Evolutionary conservation across 768 basidiomycete genomes (phyloP).

Genomic region (Pleurotus giganteus): DNA sequence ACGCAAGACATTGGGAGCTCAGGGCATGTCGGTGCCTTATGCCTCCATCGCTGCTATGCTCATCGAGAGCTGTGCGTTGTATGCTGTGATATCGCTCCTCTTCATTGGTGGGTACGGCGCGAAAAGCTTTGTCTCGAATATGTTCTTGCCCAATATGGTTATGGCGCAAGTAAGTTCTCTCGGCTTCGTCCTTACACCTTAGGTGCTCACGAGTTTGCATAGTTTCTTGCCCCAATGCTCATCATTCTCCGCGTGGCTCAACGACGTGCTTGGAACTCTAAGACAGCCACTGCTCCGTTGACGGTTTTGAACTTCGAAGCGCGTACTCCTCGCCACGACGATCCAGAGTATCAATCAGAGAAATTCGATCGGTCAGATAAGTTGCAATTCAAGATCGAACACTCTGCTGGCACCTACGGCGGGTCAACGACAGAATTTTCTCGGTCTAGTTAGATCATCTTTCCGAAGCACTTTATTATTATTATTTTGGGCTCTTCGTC

Average conservation of each 20-base stretch:
- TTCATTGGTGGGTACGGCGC: conserved; percentile 23
- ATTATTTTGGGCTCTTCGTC: neutral
- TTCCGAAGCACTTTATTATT: neutral
- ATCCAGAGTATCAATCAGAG: conserved; percentile 7
- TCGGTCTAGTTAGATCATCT: neutral
- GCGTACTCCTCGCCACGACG: neutral
- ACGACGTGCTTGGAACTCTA: conserved; percentile 12
- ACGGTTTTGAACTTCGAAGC: conserved; percentile 10
- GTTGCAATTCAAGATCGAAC: conserved; percentile 2
- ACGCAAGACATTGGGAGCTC: conserved; percentile 18
- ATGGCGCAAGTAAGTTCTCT: conserved; percentile 9
- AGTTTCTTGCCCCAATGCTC: conserved; percentile 13
- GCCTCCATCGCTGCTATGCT: conserved; percentile 32
- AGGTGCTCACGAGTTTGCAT: neutral
- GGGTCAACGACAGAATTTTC: conserved; percentile 3
- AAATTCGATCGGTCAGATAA: neutral
- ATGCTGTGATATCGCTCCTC: conserved; percentile 27
- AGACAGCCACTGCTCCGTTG: conserved; percentile 7
- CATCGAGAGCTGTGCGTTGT: conserved; percentile 36
- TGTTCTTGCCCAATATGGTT: conserved; percentile 14
- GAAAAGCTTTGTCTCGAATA: conserved; percentile 13
- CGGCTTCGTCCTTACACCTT: neutral
- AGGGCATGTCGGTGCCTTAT: conserved; percentile 24
- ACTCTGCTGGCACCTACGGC: conserved; percentile 2
- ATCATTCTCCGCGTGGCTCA: conserved; percentile 14